Evolutionary conservation across 2,329 filamentous ascomycete genomes (phyloP).

Genomic region (Talaromyces verruculosus): DNA sequence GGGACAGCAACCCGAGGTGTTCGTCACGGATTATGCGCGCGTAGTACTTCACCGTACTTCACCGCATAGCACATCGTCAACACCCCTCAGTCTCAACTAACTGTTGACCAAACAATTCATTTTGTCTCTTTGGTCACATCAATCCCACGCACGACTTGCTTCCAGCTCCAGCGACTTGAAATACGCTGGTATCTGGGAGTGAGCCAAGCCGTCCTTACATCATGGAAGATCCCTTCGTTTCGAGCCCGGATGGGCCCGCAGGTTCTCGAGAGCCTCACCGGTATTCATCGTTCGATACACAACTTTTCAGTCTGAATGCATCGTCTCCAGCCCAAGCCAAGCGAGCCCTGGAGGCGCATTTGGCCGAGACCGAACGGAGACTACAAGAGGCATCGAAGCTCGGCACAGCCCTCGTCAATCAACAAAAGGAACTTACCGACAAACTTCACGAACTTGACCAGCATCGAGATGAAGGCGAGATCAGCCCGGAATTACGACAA

Average conservation of each 20-base stretch:
- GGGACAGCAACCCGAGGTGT: not conserved
- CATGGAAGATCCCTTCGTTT: slow-evolving; percentile 60
- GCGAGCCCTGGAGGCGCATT: slow-evolving; percentile 83
- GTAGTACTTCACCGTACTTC: not conserved
- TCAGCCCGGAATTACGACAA: slow-evolving; percentile 77
- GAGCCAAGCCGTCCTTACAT: slow-evolving; percentile 26
- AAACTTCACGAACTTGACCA: slow-evolving; percentile 81
- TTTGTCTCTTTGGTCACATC: slow-evolving; percentile 9
- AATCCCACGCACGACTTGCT: slow-evolving; percentile 11
- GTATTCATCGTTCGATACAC: slow-evolving; percentile 79
- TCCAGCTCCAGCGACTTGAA: slow-evolving; percentile 22
- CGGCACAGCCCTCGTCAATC: slow-evolving; percentile 81
- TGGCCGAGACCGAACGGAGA: slow-evolving; percentile 86
- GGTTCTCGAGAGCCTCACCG: slow-evolving; percentile 58
- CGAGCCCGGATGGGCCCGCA: slow-evolving; percentile 45
- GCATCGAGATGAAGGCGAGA: slow-evolving; percentile 71
- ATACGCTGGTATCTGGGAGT: slow-evolving; percentile 22
- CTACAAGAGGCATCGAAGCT: slow-evolving; percentile 89
- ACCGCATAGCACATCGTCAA: not conserved
- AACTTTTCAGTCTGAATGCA: slow-evolving; percentile 76
- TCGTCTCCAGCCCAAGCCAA: slow-evolving; percentile 84
- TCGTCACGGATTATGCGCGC: slow-evolving; percentile 11
- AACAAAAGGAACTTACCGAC: slow-evolving; percentile 79
- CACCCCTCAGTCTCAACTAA: not conserved
- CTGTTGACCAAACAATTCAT: slow-evolving; percentile 5